Conservation (phyloP, 2,329 filamentous ascomycete species). For the Pseudogymnoascus sp. region DNA sequence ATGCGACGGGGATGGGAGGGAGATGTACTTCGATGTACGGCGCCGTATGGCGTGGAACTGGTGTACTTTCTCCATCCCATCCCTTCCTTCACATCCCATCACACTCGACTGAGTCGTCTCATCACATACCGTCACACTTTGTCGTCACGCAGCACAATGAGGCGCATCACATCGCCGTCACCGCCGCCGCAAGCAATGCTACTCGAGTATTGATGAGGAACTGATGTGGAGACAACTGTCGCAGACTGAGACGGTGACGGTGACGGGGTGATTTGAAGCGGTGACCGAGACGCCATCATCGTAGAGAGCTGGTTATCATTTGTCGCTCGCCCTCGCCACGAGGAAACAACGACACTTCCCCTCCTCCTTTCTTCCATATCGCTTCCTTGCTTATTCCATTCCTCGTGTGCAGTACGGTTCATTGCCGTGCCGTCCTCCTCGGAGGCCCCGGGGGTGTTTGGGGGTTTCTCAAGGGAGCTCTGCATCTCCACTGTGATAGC, state of each 20-base stretch:
- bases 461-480: background rate
- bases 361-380: background rate
- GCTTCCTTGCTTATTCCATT: conserved; percentile 5
- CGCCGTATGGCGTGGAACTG: background rate
- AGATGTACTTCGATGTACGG: background rate
- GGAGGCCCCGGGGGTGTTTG: background rate
- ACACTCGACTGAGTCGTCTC: background rate
- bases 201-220: background rate
- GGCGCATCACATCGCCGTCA: conserved; percentile 5
- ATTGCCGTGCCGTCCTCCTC: background rate
- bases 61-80: background rate
- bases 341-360: background rate
- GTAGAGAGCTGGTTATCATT: background rate
- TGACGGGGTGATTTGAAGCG: background rate
- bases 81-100: background rate
- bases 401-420: background rate
- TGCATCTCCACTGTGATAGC: background rate
- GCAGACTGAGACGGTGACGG: background rate
- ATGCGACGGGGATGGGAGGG: background rate
- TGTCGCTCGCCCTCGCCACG: background rate
- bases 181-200: background rate
- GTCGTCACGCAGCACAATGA: conserved; percentile 4
- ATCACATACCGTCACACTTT: conserved; percentile 6
- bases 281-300: background rate
- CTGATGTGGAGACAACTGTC: background rate